Evolutionary conservation across 768 basidiomycete species (phyloP).

Genomic region (Fomitopsis serialis): DNA sequence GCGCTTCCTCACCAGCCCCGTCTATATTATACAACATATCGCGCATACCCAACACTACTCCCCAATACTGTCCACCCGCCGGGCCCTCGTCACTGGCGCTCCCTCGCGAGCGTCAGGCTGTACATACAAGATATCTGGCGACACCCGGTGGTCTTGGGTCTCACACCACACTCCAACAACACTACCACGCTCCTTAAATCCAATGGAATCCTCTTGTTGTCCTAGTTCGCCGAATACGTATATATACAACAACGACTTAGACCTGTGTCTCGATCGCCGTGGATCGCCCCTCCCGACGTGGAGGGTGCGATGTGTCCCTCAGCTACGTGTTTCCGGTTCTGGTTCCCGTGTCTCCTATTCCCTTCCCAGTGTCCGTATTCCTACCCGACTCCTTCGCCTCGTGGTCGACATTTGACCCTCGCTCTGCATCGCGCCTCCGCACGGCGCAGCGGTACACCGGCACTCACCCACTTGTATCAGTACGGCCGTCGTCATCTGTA

Average conservation of each 20-base stretch:
- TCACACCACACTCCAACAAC: no score
- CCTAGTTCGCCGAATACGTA: not conserved
- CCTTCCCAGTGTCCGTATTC: not conserved
- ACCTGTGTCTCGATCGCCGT: not conserved
- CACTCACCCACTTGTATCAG: not conserved
- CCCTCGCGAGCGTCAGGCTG: not conserved
- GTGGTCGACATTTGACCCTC: not conserved
- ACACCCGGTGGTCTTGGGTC: not conserved
- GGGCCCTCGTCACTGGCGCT: not conserved
- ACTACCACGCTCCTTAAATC: constrained; percentile 1
- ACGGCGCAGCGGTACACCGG: not conserved
- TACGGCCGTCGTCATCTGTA: not conserved
- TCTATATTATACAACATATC: constrained; percentile 4
- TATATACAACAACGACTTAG: not conserved
- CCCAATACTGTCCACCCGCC: not conserved
- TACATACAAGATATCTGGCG: constrained; percentile 1
- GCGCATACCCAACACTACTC: not conserved
- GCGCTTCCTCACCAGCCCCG: not conserved
- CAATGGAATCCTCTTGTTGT: not conserved
- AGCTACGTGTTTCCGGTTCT: no score
- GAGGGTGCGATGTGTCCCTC: not conserved
- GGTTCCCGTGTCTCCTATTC: no score
- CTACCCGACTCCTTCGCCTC: not conserved
- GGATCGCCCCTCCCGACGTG: not conserved
- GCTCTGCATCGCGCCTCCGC: not conserved